Conservation (phyloP, 768 basidiomycete species). For the Boletus vinaceobasis region DNA sequence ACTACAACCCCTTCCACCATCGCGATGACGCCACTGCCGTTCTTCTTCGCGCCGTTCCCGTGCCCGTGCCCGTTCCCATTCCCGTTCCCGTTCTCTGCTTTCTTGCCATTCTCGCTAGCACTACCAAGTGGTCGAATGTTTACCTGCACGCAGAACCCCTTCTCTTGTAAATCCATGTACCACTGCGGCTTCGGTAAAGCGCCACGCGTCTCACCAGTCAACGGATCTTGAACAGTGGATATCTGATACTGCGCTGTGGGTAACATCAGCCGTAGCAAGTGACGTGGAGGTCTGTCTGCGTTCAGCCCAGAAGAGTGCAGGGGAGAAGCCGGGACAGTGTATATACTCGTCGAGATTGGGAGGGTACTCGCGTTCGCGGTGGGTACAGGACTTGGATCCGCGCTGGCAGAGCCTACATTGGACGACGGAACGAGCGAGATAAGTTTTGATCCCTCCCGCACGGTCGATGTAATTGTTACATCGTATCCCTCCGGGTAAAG, state of each 20-base stretch:
- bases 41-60: constrained; percentile 6
- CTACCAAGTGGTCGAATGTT: constrained; percentile 50
- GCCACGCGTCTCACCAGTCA: constrained; percentile 63
- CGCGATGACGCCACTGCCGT: constrained; percentile 10
- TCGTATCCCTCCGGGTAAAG: constrained; percentile 76
- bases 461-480: constrained; percentile 43
- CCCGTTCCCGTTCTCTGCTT: neutral
- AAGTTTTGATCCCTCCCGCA: constrained; percentile 37
- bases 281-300: constrained; percentile 52
- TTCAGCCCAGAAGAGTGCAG: constrained; percentile 71
- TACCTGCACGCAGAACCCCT: constrained; percentile 55
- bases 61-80: neutral
- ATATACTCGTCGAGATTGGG: constrained; percentile 57
- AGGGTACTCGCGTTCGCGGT: constrained; percentile 27
- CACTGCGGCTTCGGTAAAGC: constrained; percentile 68
- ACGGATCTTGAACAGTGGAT: constrained; percentile 74
- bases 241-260: constrained; percentile 82
- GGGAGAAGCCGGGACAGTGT: constrained; percentile 80
- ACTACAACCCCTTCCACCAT: constrained; percentile 39
- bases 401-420: neutral
- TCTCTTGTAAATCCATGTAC: constrained; percentile 63
- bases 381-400: neutral
- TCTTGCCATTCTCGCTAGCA: constrained; percentile 1
- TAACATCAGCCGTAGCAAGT: constrained; percentile 72
- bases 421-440: constrained; percentile 34